Evolutionary conservation across 495 filamentous ascomycete species (phyloP), one percentile per base, ranked within the genome.

Genomic region (Chaetomidium leptoderma): DNA sequence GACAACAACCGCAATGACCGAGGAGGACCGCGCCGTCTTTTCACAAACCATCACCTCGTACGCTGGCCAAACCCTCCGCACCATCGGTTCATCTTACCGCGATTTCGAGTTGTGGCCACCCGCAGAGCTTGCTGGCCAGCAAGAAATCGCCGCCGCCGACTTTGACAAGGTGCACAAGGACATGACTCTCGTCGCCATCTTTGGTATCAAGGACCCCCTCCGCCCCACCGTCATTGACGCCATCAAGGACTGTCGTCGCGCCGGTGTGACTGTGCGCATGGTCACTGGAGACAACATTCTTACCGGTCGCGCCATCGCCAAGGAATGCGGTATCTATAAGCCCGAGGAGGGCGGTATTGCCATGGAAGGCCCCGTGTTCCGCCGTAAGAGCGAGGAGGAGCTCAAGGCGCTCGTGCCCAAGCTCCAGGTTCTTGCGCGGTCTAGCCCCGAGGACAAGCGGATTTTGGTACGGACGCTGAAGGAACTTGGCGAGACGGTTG

Each of bases 51-150:
- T 96, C 66, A 80, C 82, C 37, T 77, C 73, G 19, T 97, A 96
- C 66, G 92, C 91, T 19, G 81, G 81, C 11, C 83, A 88, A 10
- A 96, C 92, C 2, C 75, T 97, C 26, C 81, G 92, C 54, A 95
- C 92, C 4, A 95, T 97, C 68, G 89, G 85, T 16, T 80, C 96
- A 50, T 74, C 90, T 3, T 97, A 93, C 68, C 87, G 86, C 54
- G 92, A 97, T 58, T 96, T 95, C 64, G 85, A 91, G 6, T 81
- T 82, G 57, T 97, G 92, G 92, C 92, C 92, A 27, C 91, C 92
- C 1, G 81, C 80, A 56, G 85, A 86, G 46, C 83, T 82, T 13
- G 87, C 91, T 44, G 86, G 87, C 43, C 83, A 90, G 54, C 73
- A 74, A 10, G 82, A 77, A 21, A 78, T 88, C 45, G 90, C 81